Base-by-base conservation (phyloP, 306 rosid species). In the Fragaria nilgerrensis region DNA sequence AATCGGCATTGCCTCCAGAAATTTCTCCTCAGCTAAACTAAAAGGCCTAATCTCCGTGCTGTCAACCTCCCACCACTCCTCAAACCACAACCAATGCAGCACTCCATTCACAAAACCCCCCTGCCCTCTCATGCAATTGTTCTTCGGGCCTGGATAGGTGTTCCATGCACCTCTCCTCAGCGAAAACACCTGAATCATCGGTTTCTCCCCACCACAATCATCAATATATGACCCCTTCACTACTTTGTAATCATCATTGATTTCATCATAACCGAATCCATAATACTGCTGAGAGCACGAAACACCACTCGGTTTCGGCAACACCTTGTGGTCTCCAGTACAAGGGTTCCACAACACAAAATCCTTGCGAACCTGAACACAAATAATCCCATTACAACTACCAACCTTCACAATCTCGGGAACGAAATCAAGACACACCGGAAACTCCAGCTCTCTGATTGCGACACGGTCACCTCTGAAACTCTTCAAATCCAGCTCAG, bases 231-330 rank as follows among this genome's bases (percentile, higher is more conserved):
- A 19, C 25, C 9, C 75, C 63, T 22, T 59, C 14, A 72, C 44
- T 19, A 52, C 49, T 65, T 72, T 72, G 65, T 72, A 52, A 72
- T 72, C 76, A 11, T 53, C 66, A 20, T 6, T 53, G 11, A 41
- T n/a, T 10, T 43, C 22, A 72, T 53, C 76, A n/a, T 72, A 72
- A 12, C 76, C 76, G 17, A 72, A 72, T 53, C 76, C 76, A 52
- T 72, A 72, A 36, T 50, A 72, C 34, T 9, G 0, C 0, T 32
- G 12, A 52, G 9, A 4, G 0, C 15, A 29, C 9, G 27, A 10
- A 52, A 9, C 43, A 20, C 10, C 44, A 6, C n/a, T 7, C 1
- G 34, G 32, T 12, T n/a, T n/a, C 4, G 65, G 76, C 53, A 72
- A 20, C 76, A 52, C 59, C 5, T 20, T 36, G 49, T 15, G 20